Evolutionary conservation across 2,329 filamentous ascomycete genomes (phyloP), one percentile per base, ranked within the genome.

Genomic region (Fusarium duplospermum): DNA sequence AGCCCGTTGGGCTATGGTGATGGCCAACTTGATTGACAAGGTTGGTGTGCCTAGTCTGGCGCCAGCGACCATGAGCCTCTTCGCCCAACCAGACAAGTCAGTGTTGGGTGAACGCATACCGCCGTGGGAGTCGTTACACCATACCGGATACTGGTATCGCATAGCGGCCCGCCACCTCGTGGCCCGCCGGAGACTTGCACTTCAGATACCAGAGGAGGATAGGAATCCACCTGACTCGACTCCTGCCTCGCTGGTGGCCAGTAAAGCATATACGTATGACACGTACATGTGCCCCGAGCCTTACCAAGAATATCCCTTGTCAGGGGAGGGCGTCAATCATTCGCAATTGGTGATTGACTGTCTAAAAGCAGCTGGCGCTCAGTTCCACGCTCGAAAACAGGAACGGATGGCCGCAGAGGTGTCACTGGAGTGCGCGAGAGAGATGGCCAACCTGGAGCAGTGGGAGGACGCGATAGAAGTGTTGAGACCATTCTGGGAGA

Each of bases 121-220:
- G 38, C 90, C 91, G 0, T 92, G 89, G 88, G 90, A 93, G 72
- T 79, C 87, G 40, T 83, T 93, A 8, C 91, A 93, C 71, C 91
- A 93, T 76, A 86, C 88, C 1, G 91, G 91, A 7, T 93, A 93
- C 77, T 93, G 91, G 90, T 91, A 90, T 74, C 88, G 89, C 16
- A 81, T 87, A 52, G 90, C 91, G 2, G 88, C 89, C 6, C 86
- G 86, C n/a, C 89, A 92, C 73, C 82, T 89, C 2, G 83, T 84
- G 4, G 83, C 86, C 18, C 87, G 91, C 10, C 86, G 89, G 45
- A 83, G 80, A 24, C 80, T 91, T 50, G 90, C 91, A 2, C 83
- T 83, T 27, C 82, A 83, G 22, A 91, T 93, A 67, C 87, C 91
- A 0, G 87, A 91, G 31, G 89, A 91, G 66, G 90, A 83, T 70